These are phyloP conservation scores for Saposhnikovia divaricata DNA, from an alignment of 129 eudicot genomes.

Conservation along the genomic window DNA sequence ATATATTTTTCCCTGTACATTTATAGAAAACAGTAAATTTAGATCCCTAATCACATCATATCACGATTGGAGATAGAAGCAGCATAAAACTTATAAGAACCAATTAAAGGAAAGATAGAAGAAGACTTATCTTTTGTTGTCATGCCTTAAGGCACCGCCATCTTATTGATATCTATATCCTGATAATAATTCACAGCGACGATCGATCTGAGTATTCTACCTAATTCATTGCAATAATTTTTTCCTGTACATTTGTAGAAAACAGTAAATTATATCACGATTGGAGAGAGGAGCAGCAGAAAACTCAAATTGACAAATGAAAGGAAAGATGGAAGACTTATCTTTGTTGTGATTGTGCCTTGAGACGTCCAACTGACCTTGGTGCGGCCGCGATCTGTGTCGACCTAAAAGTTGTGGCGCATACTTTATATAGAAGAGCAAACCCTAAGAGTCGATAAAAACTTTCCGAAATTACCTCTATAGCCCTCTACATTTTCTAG, in stretches of 20 bases:
- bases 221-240: background rate
- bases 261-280: too few relatives aligned
- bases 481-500: background rate
- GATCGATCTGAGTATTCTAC: background rate
- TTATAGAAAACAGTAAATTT: background rate
- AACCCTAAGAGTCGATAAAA: background rate
- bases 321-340: background rate
- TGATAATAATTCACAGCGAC: background rate
- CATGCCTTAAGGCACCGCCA: background rate
- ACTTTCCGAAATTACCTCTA: background rate
- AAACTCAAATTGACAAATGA: background rate
- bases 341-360: background rate
- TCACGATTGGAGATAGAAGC: background rate
- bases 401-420: background rate
- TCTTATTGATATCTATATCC: background rate
- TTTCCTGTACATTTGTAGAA: background rate
- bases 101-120: background rate
- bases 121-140: background rate
- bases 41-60: background rate
- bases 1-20: background rate
- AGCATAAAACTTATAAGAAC: background rate
- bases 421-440: background rate
- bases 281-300: background rate
- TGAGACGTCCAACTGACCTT: background rate
- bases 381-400: background rate